These are phyloP conservation scores for Ramularia endophylla DNA, from an alignment of 2,329 filamentous ascomycete genomes.

Conservation along the genomic window DNA sequence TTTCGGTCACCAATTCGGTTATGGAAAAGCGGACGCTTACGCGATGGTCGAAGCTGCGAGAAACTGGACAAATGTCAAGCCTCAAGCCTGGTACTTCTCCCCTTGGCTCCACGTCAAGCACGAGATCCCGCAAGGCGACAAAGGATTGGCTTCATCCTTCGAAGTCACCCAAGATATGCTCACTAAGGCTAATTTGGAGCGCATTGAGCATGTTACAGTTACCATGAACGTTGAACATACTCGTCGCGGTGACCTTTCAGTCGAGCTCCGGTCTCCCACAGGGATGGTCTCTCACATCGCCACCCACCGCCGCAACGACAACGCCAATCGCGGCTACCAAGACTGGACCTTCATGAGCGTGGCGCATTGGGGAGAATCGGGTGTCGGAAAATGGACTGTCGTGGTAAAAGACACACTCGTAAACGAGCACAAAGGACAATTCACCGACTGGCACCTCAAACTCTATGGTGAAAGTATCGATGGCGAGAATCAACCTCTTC, in stretches of 20 bases:
- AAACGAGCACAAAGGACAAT: constrained; percentile 71
- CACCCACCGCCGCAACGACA: constrained; percentile 65
- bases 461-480: constrained; percentile 90
- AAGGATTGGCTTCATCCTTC: constrained; percentile 73
- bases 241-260: constrained; percentile 83
- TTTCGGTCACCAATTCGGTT: constrained; percentile 92
- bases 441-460: constrained; percentile 88
- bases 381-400: constrained; percentile 84
- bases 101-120: constrained; percentile 91
- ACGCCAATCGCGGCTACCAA: constrained; percentile 62
- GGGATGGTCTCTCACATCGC: constrained; percentile 80
- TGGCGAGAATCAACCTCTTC: constrained; percentile 60
- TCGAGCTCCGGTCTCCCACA: constrained; percentile 79
- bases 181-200: constrained; percentile 72
- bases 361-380: constrained; percentile 89
- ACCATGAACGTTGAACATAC: constrained; percentile 95
- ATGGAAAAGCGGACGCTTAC: constrained; percentile 89
- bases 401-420: constrained; percentile 77
- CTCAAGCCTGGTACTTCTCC: constrained; percentile 89
- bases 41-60: constrained; percentile 79
- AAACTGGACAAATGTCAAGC: constrained; percentile 81
- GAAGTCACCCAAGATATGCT: constrained; percentile 78
- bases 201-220: constrained; percentile 89
- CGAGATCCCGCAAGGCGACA: constrained; percentile 73
- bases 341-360: constrained; percentile 99